Evolutionary conservation across 83 land plant genomes (phyloP).

Genomic region (Isoetes engelmannii): DNA sequence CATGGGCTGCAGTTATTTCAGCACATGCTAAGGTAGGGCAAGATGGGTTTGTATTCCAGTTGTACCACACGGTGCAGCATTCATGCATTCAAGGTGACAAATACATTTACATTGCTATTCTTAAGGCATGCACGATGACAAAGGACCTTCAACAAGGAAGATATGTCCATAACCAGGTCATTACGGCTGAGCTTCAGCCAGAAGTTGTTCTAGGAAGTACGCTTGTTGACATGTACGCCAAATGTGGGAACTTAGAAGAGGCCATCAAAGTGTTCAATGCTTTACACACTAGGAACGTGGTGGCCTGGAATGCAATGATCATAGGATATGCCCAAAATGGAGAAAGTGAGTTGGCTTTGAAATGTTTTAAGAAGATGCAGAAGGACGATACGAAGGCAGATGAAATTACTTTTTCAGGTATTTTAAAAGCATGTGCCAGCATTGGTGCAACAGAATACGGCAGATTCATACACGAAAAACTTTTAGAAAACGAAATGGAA

Average conservation of each 20-base stretch:
- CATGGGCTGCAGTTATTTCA: constrained; percentile 12
- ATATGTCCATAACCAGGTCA: not conserved
- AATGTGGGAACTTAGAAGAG: not conserved
- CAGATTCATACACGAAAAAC: constrained; percentile 33
- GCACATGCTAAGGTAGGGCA: constrained; percentile 10
- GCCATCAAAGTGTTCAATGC: not conserved
- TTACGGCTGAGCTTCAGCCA: not conserved
- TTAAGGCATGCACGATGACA: constrained; percentile 3
- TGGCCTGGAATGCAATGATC: constrained; percentile 8
- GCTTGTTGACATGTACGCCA: constrained; percentile 9
- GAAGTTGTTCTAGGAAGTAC: not conserved
- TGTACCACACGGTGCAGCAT: constrained; percentile 1
- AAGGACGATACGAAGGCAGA: constrained; percentile 21
- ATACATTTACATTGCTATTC: not conserved
- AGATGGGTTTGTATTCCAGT: not conserved
- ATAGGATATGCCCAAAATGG: constrained; percentile 3
- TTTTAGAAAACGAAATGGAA: constrained; percentile 28
- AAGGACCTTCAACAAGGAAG: not conserved
- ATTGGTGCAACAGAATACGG: constrained; percentile 23
- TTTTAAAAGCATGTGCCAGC: constrained; percentile 43
- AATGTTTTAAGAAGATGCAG: not conserved
- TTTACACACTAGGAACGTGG: not conserved
- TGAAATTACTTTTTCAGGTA: constrained; percentile 35
- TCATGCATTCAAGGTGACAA: not conserved
- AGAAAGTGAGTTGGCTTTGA: not conserved